These are phyloP conservation scores for Entomortierella beljakovae DNA, from an alignment of 192 early-diverging fungal species.

Conservation along the genomic window DNA sequence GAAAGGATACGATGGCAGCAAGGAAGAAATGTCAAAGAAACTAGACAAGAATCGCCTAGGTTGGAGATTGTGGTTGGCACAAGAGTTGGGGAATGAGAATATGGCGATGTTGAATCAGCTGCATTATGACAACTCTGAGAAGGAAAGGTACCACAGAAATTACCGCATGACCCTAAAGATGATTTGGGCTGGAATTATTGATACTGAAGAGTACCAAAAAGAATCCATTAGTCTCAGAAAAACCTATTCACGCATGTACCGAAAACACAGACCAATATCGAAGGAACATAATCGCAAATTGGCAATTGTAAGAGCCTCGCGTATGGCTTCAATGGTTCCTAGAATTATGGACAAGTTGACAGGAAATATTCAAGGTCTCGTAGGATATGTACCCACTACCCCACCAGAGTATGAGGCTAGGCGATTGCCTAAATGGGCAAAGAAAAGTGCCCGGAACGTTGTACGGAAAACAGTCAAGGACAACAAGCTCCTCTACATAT, in stretches of 20 bases:
- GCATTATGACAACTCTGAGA: slow-evolving; percentile 1
- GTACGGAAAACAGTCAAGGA: slow-evolving; percentile 11
- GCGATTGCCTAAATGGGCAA: slow-evolving; percentile 22
- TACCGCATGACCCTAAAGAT: not conserved
- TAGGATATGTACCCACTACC: not conserved
- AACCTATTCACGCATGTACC: too few relatives aligned
- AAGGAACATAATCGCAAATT: not conserved
- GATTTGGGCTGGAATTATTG: not conserved
- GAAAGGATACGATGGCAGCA: too few relatives aligned
- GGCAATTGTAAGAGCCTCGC: not conserved
- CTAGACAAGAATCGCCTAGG: not conserved
- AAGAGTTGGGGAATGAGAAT: not conserved
- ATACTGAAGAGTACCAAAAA: not conserved
- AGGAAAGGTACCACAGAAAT: not conserved
- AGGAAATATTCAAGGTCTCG: slow-evolving; percentile 4
- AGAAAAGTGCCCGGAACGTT: slow-evolving; percentile 13
- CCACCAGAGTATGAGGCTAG: slow-evolving; percentile 17
- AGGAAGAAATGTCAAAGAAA: not conserved
- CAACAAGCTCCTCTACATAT: slow-evolving; percentile 12
- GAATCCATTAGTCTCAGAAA: not conserved
- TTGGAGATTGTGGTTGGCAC: not conserved
- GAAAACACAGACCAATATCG: not conserved
- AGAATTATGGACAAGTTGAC: not conserved
- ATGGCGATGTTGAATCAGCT: not conserved
- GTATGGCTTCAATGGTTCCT: not conserved